phyloP scores from a whole-genome alignment of 352 stramenopile species.

The Thalassiosira sp. region DNA sequence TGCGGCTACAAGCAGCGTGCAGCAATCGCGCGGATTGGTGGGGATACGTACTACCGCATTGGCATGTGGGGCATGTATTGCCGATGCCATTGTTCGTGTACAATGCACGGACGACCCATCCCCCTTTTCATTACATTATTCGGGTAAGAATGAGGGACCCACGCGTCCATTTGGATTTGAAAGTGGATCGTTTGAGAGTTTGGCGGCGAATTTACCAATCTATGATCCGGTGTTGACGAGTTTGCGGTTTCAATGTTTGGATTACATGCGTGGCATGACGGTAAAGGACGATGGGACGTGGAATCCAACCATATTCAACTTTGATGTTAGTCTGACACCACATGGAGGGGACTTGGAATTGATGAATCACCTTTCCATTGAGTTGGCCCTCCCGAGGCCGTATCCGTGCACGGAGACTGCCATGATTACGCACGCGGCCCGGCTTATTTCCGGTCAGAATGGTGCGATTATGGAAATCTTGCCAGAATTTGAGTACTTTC shows the following conservation, averaged over 20 bases:
- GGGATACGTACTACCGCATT: constrained; percentile 88
- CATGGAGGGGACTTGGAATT: constrained; percentile 79
- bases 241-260: constrained; percentile 84
- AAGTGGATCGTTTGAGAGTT: constrained; percentile 85
- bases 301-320: constrained; percentile 84
- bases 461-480: constrained; percentile 87
- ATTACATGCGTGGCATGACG: constrained; percentile 86
- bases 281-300: constrained; percentile 74
- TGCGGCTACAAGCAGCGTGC: constrained; percentile 84
- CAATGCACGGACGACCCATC: constrained; percentile 86
- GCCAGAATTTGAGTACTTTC: constrained; percentile 89
- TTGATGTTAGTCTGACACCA: constrained; percentile 76
- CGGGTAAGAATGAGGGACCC: constrained; percentile 85
- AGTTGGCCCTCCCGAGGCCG: constrained; percentile 75
- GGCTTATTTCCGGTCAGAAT: constrained; percentile 83
- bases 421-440: constrained; percentile 71
- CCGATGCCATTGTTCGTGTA: constrained; percentile 87
- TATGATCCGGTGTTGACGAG: constrained; percentile 82
- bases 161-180: constrained; percentile 88
- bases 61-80: constrained; percentile 86
- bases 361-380: constrained; percentile 82
- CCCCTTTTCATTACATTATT: constrained; percentile 87
- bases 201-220: constrained; percentile 85
- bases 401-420: constrained; percentile 64
- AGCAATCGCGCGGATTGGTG: constrained; percentile 87